Base-by-base conservation (phyloP, 164 flowering plant species). In the Dillenia suffruticosa region DNA sequence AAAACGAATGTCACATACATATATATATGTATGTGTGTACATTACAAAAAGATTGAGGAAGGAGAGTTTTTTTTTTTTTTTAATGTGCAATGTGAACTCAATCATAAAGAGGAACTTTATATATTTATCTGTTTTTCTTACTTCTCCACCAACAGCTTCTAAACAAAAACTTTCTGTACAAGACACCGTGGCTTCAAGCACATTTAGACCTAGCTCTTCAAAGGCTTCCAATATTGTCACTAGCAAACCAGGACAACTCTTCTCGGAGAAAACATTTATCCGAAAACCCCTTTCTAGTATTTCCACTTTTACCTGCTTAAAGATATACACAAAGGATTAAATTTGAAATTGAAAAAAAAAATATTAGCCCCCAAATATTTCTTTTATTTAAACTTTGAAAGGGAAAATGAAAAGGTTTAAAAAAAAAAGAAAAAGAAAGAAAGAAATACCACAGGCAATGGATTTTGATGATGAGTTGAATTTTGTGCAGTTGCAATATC, bases 181-280 rank as follows among this genome's bases (percentile, higher is more conserved):
- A 57, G 90, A 82, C 76, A 78, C 81, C 80, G 85, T 85, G 68
- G 90, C 90, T 64, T 85, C 84, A 14, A 77, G 68, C 44, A 85
- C 82, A 56, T 69, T 68, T 49, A 85, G 85, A 16, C 81, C 76
- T n/a, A 82, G 61, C 2, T 79, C 81, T 53, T 85, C 90, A 68
- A 85, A 80, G 57, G 77, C 84, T 77, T 76, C 81, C 52, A 85
- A 50, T 10, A 83, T 57, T 9, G 75, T 59, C 10, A 79, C 87
- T 40, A 85, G 84, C 66, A 85, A 59, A 32, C 84, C 84, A 1
- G 79, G 87, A 57, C 85, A 79, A 43, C 72, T 82, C 57, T 61
- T 71, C 2, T 73, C 79, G 10, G 81, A 74, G 49, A 69, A 71
- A 16, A 81, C 81, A 46, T 73, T 77, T 51, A 85, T 72, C 11